Conservation (phyloP, 495 filamentous ascomycete genomes). For the Hypoxylon perforatum region DNA sequence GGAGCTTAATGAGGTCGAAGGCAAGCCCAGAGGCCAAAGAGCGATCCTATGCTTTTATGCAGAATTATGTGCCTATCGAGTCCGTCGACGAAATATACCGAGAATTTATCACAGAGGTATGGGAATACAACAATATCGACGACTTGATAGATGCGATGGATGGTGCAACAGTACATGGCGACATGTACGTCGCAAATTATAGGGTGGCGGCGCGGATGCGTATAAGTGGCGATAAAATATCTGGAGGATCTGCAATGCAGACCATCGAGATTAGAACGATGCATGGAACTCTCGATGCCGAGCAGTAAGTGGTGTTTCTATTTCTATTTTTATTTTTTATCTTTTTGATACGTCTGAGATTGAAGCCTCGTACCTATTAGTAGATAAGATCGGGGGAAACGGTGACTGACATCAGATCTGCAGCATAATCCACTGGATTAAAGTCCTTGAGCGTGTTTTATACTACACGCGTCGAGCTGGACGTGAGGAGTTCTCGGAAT, state of each 20-base stretch:
- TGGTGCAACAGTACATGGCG: neutral
- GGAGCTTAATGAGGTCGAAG: too few relatives aligned
- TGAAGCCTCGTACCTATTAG: too few relatives aligned
- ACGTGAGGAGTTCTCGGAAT: neutral
- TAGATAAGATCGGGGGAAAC: neutral
- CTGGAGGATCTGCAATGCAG: neutral
- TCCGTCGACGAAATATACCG: too few relatives aligned
- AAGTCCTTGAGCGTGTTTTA: conserved; percentile 17
- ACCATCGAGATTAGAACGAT: conserved; percentile 40
- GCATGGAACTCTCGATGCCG: conserved; percentile 42
- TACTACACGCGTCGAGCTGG: conserved; percentile 9
- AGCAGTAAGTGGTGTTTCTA: conserved; percentile 23
- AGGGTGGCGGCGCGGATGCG: conserved; percentile 7
- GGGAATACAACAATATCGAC: conserved; percentile 18
- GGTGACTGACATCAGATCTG: neutral
- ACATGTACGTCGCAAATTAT: too few relatives aligned
- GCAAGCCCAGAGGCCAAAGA: too few relatives aligned
- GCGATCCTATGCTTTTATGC: neutral
- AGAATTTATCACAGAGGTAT: conserved; percentile 13
- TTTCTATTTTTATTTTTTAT: too few relatives aligned
- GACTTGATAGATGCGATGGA: neutral
- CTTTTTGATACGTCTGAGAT: too few relatives aligned
- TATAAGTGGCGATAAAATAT: neutral
- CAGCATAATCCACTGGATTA: conserved; percentile 38
- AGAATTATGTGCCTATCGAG: too few relatives aligned